phyloP scores from a whole-genome alignment of 129 eudicot genomes.

The Erigeron canadensis region DNA sequence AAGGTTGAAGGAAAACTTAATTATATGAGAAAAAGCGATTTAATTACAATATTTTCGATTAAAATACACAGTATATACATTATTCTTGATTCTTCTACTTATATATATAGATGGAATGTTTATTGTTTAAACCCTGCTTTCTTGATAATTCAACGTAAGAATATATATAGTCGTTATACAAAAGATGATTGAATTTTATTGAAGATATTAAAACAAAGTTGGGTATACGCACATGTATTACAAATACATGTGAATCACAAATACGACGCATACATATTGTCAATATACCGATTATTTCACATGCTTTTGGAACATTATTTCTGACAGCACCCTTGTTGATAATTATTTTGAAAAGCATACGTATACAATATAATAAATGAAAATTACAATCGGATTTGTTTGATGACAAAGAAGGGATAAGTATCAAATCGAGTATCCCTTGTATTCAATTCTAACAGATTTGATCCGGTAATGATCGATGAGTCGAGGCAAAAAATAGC shows the following conservation, averaged over 20 bases:
- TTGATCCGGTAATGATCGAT: no score
- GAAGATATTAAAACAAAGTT: conserved; percentile 1
- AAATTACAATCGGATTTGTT: conserved; percentile 16
- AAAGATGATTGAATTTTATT: neutral
- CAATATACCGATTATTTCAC: neutral
- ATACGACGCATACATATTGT: conserved; percentile 21
- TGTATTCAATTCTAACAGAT: neutral
- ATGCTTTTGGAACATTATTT: conserved; percentile 27
- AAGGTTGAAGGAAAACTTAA: no score
- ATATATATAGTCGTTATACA: no score
- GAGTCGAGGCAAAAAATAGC: no score
- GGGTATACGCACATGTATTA: conserved; percentile 27
- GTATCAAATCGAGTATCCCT: neutral
- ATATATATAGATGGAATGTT: no score
- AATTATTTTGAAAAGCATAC: conserved; percentile 12
- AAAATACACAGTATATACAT: no score
- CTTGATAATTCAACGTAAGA: conserved; percentile 1
- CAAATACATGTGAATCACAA: neutral
- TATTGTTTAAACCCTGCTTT: conserved; percentile 1
- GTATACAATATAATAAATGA: neutral
- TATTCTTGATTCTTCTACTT: no score
- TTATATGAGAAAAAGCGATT: no score
- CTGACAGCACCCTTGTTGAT: conserved; percentile 24
- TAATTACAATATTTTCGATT: no score
- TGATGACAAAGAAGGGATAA: conserved; percentile 20